phyloP scores from a whole-genome alignment of 129 eudicot species.

The Calendula officinalis region DNA sequence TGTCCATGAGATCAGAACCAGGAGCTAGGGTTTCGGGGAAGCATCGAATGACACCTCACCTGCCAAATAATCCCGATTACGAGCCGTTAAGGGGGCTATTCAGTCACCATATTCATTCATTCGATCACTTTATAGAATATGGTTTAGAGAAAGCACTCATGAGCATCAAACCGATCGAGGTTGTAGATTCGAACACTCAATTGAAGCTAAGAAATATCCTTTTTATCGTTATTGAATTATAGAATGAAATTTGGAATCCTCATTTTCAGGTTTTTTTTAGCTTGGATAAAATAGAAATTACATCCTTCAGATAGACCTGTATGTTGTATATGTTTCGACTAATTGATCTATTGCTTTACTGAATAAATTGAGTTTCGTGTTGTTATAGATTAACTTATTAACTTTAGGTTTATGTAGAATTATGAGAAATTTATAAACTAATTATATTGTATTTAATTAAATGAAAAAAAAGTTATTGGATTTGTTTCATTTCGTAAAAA shows the following conservation, averaged over 20 bases:
- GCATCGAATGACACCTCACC: constrained; percentile 46
- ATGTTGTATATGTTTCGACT: no score
- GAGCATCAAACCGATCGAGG: constrained; percentile 53
- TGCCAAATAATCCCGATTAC: constrained; percentile 49
- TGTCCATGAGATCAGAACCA: constrained; percentile 18
- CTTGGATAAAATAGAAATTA: no score
- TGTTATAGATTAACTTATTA: no score
- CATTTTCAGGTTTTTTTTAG: no score
- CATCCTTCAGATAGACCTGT: no score
- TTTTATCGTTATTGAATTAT: background rate
- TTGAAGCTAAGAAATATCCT: constrained; percentile 78
- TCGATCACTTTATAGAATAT: constrained; percentile 61
- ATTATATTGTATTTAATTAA: background rate
- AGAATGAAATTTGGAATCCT: no score
- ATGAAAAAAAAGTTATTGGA: background rate
- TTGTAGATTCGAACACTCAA: constrained; percentile 40
- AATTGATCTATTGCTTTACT: no score
- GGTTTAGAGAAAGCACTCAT: constrained; percentile 56
- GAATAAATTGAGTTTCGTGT: no score
- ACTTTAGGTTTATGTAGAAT: no score
- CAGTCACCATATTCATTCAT: constrained; percentile 83
- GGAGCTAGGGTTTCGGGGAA: constrained; percentile 15
- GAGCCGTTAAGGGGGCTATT: constrained; percentile 58
- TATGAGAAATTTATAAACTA: background rate
- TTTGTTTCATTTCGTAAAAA: background rate